Evolutionary conservation across 2,329 filamentous ascomycete species (phyloP).

Genomic region (Teratosphaeria zuluensis): DNA sequence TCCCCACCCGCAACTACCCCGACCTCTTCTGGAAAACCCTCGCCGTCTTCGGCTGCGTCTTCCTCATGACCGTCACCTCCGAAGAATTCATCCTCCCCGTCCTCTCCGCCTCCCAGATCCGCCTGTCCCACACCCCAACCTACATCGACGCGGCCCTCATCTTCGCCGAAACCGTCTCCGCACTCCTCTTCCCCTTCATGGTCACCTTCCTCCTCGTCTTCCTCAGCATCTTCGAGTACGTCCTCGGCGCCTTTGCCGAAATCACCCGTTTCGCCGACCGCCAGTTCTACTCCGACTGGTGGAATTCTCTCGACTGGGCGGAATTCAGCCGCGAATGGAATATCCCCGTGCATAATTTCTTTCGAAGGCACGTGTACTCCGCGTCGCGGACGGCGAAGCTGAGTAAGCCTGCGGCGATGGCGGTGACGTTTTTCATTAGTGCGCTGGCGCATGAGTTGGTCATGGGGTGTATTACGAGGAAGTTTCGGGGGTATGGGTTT

Average conservation of each 20-base stretch:
- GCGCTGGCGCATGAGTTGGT: constrained; percentile 88
- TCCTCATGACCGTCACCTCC: constrained; percentile 78
- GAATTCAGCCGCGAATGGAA: constrained; percentile 97
- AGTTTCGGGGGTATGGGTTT: constrained; percentile 88
- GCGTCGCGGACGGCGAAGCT: constrained; percentile 63
- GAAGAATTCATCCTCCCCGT: constrained; percentile 96
- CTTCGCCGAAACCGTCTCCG: constrained; percentile 78
- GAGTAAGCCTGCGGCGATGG: constrained; percentile 66
- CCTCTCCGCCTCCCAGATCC: constrained; percentile 59
- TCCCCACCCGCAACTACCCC: constrained; percentile 61
- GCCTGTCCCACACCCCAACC: constrained; percentile 39
- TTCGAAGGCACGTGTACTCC: constrained; percentile 86
- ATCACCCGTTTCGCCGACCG: constrained; percentile 77
- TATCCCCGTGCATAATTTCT: constrained; percentile 91
- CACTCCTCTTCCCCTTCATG: constrained; percentile 95
- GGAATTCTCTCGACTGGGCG: constrained; percentile 75
- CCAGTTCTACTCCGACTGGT: constrained; percentile 77
- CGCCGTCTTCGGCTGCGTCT: constrained; percentile 93
- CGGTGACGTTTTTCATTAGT: constrained; percentile 85
- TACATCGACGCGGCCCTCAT: constrained; percentile 63
- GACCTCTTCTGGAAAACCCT: constrained; percentile 76
- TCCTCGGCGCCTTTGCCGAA: constrained; percentile 88
- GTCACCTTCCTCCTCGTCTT: constrained; percentile 91
- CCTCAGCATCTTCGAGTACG: constrained; percentile 95
- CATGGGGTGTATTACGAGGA: constrained; percentile 97